phyloP scores from a whole-genome alignment of 164 flowering plant species.

The Macadamia tetraphylla region DNA sequence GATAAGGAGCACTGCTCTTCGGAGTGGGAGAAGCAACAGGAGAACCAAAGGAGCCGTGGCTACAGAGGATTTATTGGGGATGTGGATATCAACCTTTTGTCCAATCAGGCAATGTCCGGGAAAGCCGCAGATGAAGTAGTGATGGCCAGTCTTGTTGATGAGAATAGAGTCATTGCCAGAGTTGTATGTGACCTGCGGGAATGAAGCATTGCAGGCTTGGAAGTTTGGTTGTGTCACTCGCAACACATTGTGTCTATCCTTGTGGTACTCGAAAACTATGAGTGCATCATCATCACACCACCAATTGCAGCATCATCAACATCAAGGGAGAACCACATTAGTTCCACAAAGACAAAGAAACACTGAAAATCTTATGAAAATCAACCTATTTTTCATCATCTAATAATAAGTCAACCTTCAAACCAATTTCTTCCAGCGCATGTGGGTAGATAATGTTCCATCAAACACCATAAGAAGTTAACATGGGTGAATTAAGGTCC shows the following conservation, averaged over 20 bases:
- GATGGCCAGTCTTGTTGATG: conserved; percentile 28
- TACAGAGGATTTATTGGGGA: conserved; percentile 13
- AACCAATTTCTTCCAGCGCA: no score
- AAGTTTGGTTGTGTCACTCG: conserved; percentile 32
- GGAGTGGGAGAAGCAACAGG: conserved; percentile 18
- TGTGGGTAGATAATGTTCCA: no score
- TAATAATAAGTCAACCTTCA: no score
- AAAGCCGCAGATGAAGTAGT: conserved; percentile 39
- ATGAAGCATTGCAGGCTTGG: conserved; percentile 35
- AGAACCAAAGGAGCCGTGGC: conserved; percentile 10
- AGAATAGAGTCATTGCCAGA: conserved; percentile 37
- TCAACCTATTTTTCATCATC: no score
- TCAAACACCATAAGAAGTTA: no score
- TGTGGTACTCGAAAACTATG: conserved; percentile 37
- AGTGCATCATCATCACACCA: no score
- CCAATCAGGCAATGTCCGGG: conserved; percentile 54
- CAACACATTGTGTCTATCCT: conserved; percentile 41
- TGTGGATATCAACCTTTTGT: conserved; percentile 38
- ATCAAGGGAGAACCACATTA: no score
- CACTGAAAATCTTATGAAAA: no score
- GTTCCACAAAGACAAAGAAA: no score
- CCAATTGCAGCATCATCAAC: no score
- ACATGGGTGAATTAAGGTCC: no score
- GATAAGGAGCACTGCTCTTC: conserved; percentile 8
- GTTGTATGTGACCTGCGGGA: conserved; percentile 23